Conservation (phyloP, 805 yeast species). For the Candida khao-thaluensis region DNA sequence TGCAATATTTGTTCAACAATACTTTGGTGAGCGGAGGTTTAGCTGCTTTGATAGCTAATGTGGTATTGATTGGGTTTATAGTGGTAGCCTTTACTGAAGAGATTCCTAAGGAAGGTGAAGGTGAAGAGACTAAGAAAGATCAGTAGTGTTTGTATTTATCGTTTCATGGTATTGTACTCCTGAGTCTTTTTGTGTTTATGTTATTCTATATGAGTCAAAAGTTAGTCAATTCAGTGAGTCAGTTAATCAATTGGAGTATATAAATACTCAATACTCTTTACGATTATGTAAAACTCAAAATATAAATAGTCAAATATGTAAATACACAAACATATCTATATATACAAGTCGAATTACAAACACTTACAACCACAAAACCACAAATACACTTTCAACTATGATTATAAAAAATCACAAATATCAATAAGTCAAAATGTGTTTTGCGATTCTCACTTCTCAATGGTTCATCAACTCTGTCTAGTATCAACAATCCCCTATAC, state of each 20-base stretch:
- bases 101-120: constrained; percentile 20
- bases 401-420: no score
- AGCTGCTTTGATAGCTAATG: constrained; percentile 75
- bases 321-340: no score
- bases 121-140: constrained; percentile 20
- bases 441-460: constrained; percentile 15
- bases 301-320: no score
- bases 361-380: no score
- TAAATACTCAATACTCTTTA: no score
- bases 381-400: no score
- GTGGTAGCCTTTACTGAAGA: constrained; percentile 75
- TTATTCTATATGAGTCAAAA: no score
- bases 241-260: no score
- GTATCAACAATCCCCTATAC: constrained; percentile 44
- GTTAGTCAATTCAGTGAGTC: no score
- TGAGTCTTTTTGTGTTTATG: no score
- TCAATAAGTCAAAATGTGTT: not conserved
- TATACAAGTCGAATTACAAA: no score
- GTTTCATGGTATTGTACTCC: not conserved
- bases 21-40: constrained; percentile 73
- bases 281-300: no score
- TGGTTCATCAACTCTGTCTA: constrained; percentile 57
- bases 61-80: constrained; percentile 71
- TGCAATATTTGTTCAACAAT: constrained; percentile 49
- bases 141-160: constrained; percentile 1